Conservation (phyloP, 208 protist species). For the Acanthamoeba polyphaga region DNA sequence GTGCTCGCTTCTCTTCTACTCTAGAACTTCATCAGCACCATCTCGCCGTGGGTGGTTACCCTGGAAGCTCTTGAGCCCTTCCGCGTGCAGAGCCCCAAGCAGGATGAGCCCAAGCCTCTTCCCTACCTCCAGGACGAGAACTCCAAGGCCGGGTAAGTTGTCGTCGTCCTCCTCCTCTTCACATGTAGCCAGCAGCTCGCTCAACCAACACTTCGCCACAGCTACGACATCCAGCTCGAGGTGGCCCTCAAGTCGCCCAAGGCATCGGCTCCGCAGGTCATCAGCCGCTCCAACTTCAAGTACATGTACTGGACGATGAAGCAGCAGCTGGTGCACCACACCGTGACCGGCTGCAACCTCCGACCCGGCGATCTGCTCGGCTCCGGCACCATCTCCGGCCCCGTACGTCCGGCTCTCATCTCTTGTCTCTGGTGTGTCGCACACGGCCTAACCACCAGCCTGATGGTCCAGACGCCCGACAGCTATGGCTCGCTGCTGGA, state of each 20-base stretch:
- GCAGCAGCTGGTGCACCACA: constrained; percentile 94
- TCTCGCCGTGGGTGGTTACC: constrained; percentile 95
- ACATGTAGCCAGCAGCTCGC: too few relatives aligned
- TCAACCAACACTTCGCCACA: neutral
- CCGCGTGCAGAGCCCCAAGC: constrained; percentile 72
- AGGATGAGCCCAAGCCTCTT: constrained; percentile 86
- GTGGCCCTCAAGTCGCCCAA: constrained; percentile 77
- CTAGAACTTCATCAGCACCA: constrained; percentile 91
- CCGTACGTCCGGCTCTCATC: constrained; percentile 6
- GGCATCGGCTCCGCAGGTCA: constrained; percentile 15
- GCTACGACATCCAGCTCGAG: constrained; percentile 68
- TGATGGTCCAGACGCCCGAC: constrained; percentile 77
- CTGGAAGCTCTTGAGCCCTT: constrained; percentile 93
- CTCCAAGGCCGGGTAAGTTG: constrained; percentile 45
- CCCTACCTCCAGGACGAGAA: constrained; percentile 85
- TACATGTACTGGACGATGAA: constrained; percentile 93
- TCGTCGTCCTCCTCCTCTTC: neutral
- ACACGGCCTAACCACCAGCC: neutral
- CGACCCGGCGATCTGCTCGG: constrained; percentile 92
- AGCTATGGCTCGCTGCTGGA: constrained; percentile 93
- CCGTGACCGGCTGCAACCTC: constrained; percentile 93
- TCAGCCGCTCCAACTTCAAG: constrained; percentile 91
- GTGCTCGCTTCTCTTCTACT: neutral
- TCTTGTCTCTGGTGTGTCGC: constrained; percentile 9
- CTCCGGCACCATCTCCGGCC: constrained; percentile 92